phyloP scores from a whole-genome alignment of 2,329 filamentous ascomycete genomes.

The Trichoderma pleuroti region DNA sequence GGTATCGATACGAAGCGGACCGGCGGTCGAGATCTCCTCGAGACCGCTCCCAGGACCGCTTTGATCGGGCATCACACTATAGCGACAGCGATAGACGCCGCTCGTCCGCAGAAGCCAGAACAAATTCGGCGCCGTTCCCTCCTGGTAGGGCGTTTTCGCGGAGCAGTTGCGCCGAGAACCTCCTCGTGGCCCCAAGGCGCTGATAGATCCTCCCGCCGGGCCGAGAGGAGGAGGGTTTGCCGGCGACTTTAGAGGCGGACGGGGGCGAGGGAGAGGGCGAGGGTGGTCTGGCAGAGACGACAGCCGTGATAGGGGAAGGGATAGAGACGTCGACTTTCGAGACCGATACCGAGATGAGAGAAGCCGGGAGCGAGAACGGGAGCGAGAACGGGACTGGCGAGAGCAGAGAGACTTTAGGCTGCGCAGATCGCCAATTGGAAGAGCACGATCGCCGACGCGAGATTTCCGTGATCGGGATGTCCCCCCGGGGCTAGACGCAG shows the following conservation, averaged over 20 bases:
- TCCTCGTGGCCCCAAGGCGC: conserved; percentile 76
- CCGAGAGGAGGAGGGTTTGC: conserved; percentile 65
- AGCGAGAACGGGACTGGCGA: conserved; percentile 48
- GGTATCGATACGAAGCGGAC: conserved; percentile 62
- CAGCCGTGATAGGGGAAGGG: conserved; percentile 57
- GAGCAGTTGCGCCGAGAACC: conserved; percentile 62
- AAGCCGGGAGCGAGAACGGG: conserved; percentile 56
- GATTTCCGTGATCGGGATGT: conserved; percentile 57
- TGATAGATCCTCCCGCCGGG: conserved; percentile 66
- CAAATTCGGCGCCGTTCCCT: conserved; percentile 58
- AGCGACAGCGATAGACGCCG: conserved; percentile 66
- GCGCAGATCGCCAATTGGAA: conserved; percentile 56
- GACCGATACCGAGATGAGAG: conserved; percentile 59
- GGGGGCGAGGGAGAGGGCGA: conserved; percentile 54
- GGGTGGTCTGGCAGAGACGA: conserved; percentile 58
- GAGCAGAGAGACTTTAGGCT: conserved; percentile 38
- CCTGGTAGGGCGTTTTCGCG: conserved; percentile 54
- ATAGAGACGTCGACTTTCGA: conserved; percentile 58
- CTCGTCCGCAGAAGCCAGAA: conserved; percentile 56
- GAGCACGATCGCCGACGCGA: conserved; percentile 63
- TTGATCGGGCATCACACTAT: conserved; percentile 52
- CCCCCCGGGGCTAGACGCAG: conserved; percentile 62
- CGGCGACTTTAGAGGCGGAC: conserved; percentile 57
- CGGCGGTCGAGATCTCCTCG: conserved; percentile 62
- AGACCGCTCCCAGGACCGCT: conserved; percentile 68